phyloP scores from a whole-genome alignment of 2,329 filamentous ascomycete genomes.

The Colletotrichum brevisporum region DNA sequence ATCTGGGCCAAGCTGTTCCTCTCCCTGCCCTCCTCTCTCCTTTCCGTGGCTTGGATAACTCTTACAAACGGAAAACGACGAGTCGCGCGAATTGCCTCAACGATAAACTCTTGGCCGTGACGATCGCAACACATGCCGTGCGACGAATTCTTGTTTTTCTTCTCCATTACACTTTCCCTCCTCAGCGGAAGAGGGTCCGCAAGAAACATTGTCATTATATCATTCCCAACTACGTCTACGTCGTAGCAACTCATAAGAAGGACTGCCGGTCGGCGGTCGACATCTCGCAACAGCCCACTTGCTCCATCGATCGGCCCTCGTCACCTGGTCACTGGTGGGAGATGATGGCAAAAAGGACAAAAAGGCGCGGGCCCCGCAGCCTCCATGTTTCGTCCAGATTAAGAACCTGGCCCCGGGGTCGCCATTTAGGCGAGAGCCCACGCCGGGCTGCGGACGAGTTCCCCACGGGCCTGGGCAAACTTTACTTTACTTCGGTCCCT shows the following conservation, averaged over 20 bases:
- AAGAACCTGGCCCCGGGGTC: conserved; percentile 2
- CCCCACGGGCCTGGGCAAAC: conserved; percentile 8
- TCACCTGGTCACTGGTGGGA: too few species aligned
- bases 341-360: too few species aligned
- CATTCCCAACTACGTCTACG: not conserved
- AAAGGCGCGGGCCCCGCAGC: not conserved
- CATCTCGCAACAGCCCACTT: conserved; percentile 15
- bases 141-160: conserved; percentile 4
- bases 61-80: not conserved
- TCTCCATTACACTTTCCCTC: not conserved
- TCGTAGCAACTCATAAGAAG: not conserved
- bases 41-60: not conserved
- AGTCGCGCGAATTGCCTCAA: not conserved
- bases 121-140: not conserved
- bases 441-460: conserved; percentile 10
- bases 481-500: conserved; percentile 22
- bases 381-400: conserved; percentile 37
- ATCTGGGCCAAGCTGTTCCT: not conserved
- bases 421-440: conserved; percentile 18
- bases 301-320: conserved; percentile 30
- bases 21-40: not conserved
- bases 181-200: not conserved
- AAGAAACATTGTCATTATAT: not conserved
- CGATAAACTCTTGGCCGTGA: conserved; percentile 4
- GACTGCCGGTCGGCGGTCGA: conserved; percentile 1